phyloP scores from a whole-genome alignment of 441 rosid genomes.

The Corymbia citriodora region DNA sequence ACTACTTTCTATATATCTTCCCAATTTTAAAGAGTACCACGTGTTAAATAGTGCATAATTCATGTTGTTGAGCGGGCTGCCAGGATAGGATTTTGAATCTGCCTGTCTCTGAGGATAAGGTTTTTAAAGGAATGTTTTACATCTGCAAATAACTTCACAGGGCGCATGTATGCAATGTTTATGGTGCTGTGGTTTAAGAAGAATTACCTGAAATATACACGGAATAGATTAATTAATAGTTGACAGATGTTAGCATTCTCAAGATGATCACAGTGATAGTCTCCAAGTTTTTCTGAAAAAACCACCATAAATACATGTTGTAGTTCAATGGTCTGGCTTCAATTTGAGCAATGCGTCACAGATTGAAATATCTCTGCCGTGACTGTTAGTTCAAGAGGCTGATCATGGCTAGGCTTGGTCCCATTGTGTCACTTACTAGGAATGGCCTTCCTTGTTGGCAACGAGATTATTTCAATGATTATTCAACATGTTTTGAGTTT shows the following conservation, averaged over 20 bases:
- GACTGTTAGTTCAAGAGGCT: background rate
- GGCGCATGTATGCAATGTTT: background rate
- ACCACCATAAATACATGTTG: background rate
- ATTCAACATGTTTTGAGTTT: background rate
- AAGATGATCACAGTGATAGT: background rate
- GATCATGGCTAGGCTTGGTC: background rate
- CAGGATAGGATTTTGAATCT: background rate
- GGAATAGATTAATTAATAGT: background rate
- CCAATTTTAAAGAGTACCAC: background rate
- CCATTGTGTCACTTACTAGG: background rate
- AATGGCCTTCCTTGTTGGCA: background rate
- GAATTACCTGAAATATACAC: background rate
- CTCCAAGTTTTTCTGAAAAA: background rate
- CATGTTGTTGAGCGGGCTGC: background rate
- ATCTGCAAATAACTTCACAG: background rate
- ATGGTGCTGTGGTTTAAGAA: background rate
- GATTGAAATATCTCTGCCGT: background rate
- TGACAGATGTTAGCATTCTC: background rate
- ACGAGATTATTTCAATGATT: background rate
- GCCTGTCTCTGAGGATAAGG: background rate
- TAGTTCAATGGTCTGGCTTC: background rate
- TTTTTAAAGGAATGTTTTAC: background rate
- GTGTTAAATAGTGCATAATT: background rate
- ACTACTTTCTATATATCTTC: background rate
- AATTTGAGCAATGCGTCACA: background rate